phyloP scores from a whole-genome alignment of 805 yeast species.

The Nakazawaea populi region DNA sequence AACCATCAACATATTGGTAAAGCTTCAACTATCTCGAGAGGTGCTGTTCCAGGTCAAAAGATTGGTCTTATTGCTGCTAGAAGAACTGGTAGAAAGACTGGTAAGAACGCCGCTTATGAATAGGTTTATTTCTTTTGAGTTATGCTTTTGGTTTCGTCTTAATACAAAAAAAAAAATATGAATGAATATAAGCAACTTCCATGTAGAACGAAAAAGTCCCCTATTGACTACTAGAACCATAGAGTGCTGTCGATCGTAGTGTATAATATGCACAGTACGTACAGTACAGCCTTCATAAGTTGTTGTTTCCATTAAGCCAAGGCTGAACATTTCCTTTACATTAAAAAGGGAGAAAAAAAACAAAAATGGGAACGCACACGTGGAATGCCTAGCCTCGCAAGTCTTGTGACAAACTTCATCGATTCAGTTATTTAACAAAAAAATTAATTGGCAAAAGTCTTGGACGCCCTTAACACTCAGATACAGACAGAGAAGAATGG shows the following conservation, averaged over 20 bases:
- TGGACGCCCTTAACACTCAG: no score
- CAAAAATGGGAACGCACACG: background rate
- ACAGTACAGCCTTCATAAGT: background rate
- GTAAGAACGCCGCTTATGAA: conserved; percentile 9
- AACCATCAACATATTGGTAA: conserved; percentile 99
- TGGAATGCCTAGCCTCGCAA: conserved; percentile 1
- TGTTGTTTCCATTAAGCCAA: background rate
- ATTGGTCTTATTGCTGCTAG: conserved; percentile 99
- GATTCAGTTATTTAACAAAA: background rate
- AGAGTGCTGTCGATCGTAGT: no score
- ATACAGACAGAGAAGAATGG: no score
- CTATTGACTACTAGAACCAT: no score
- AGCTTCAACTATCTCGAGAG: conserved; percentile 98
- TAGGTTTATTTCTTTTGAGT: conserved; percentile 1
- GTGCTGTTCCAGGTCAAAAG: conserved; percentile 99
- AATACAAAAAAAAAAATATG: background rate
- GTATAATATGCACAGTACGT: no score
- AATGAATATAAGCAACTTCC: background rate
- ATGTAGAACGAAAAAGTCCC: no score
- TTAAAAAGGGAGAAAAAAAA: background rate
- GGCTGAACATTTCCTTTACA: background rate
- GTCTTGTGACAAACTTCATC: conserved; percentile 1
- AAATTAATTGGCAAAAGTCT: no score
- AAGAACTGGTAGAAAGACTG: conserved; percentile 81
- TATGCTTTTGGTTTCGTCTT: conserved; percentile 1